Percentiles rank a stretch among this genome's conserved stretches.
phyloP scores from a whole-genome alignment of 352 stramenopile species.

The Phytopythium sindhum region DNA sequence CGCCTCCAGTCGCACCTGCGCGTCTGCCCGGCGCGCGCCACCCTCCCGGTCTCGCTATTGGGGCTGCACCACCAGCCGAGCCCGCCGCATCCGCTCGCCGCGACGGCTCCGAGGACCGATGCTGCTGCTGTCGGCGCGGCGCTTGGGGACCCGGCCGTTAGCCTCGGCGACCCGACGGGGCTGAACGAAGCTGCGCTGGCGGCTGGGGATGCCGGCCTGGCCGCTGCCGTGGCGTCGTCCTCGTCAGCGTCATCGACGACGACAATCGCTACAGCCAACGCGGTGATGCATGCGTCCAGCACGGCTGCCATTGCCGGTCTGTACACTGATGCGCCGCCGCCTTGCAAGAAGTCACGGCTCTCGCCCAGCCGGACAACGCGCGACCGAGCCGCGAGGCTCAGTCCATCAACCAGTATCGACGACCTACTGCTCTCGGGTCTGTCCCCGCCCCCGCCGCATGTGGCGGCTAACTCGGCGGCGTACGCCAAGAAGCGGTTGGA shows the following conservation, averaged over 20 bases:
- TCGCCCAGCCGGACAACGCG: conserved; percentile 3
- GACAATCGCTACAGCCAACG: not conserved
- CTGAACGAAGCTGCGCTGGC: too few species aligned
- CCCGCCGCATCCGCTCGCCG: not conserved
- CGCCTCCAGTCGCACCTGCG: conserved; percentile 65
- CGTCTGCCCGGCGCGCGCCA: conserved; percentile 38
- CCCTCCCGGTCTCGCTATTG: conserved; percentile 5
- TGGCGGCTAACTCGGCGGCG: conserved; percentile 3
- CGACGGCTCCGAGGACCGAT: not conserved
- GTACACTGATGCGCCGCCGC: not conserved
- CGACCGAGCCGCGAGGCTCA: conserved; percentile 3
- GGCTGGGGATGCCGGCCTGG: not conserved
- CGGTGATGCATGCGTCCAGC: not conserved
- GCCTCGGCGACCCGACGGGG: not conserved
- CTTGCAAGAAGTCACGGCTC: conserved; percentile 20
- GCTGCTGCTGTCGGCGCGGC: not conserved
- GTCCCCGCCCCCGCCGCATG: not conserved
- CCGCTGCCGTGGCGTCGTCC: not conserved
- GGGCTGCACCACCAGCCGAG: conserved; percentile 3
- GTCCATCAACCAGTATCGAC: conserved; percentile 11
- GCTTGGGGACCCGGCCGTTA: not conserved
- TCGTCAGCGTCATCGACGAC: not conserved
- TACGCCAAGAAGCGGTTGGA: conserved; percentile 40
- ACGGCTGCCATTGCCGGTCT: not conserved
- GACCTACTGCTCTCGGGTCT: conserved; percentile 10